phyloP scores from a whole-genome alignment of 2,329 filamentous ascomycete genomes.

The Diatrype stigma region DNA sequence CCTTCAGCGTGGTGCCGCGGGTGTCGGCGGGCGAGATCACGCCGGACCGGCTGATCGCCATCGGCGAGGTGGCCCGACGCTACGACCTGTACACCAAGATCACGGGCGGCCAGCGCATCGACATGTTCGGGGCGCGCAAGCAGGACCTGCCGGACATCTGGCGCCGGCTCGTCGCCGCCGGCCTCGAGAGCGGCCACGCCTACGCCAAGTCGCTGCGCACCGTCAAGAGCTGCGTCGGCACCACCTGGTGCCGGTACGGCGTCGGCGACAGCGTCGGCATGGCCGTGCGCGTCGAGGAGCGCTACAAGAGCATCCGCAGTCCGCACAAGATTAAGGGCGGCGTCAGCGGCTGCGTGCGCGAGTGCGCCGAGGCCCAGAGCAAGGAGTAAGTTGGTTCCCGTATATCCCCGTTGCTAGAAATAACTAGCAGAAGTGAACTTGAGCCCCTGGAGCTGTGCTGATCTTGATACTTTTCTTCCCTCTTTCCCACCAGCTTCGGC shows the following conservation, averaged over 20 bases:
- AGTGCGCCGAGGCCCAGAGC: conserved; percentile 88
- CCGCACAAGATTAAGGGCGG: conserved; percentile 92
- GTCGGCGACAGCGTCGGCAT: conserved; percentile 88
- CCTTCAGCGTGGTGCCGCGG: conserved; percentile 82
- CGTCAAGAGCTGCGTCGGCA: conserved; percentile 88
- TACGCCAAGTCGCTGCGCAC: conserved; percentile 87
- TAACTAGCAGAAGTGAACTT: not conserved
- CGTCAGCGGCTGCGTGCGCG: conserved; percentile 85
- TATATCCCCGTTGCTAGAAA: not conserved
- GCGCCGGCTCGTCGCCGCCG: conserved; percentile 73
- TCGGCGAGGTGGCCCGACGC: conserved; percentile 79
- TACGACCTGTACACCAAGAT: conserved; percentile 88
- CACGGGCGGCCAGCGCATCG: conserved; percentile 85
- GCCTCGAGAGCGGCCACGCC: conserved; percentile 86
- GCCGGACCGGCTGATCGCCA: conserved; percentile 76
- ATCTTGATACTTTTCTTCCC: no score
- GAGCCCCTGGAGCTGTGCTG: no score
- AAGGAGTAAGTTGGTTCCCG: conserved; percentile 65
- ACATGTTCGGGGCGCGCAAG: conserved; percentile 88
- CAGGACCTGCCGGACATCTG: conserved; percentile 81
- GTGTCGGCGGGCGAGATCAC: conserved; percentile 85
- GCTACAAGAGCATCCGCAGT: conserved; percentile 85
- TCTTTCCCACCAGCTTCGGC: conserved; percentile 58
- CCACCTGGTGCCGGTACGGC: conserved; percentile 86
- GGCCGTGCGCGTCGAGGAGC: conserved; percentile 81